Percentiles rank a stretch among this genome's conserved stretches.
Evolutionary conservation across 176 grass and related monocot species (phyloP).

Genomic region (Phoenix roebelenii): DNA sequence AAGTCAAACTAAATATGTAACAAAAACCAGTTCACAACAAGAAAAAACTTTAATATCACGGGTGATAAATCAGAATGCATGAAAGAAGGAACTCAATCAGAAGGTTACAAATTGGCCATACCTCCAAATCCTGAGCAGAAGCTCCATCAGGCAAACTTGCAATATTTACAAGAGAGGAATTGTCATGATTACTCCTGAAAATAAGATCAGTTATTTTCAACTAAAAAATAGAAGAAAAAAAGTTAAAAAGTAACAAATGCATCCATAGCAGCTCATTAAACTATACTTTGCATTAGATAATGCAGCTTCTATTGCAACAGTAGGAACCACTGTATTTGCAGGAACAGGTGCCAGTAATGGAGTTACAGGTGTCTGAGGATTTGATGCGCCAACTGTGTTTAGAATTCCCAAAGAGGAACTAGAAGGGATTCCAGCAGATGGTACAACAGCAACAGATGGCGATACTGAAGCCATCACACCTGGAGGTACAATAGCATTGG

Average conservation of each 20-base stretch:
- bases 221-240: constrained; percentile 6
- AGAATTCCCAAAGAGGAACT: constrained; percentile 13
- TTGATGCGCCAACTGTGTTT: constrained; percentile 18
- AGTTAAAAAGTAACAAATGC: constrained; percentile 1
- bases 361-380: constrained; percentile 25
- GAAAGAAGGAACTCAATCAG: too few relatives aligned
- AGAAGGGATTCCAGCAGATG: constrained; percentile 28
- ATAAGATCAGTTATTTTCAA: neutral
- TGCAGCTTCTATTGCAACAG: constrained; percentile 24
- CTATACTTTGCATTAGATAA: neutral
- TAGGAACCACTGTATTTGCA: constrained; percentile 21
- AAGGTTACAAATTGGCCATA: constrained; percentile 17
- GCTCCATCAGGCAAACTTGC: constrained; percentile 36
- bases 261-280: neutral
- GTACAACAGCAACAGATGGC: constrained; percentile 15
- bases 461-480: constrained; percentile 5
- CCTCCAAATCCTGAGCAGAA: constrained; percentile 74
- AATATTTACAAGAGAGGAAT: constrained; percentile 16
- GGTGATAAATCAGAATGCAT: too few relatives aligned
- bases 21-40: too few relatives aligned
- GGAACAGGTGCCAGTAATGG: constrained; percentile 10
- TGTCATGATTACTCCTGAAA: constrained; percentile 51
- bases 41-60: too few relatives aligned
- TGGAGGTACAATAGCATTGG: constrained; percentile 28
- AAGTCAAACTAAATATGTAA: too few relatives aligned